Base-by-base conservation (phyloP, 2,329 filamentous ascomycete species). In the Aspergillus ochraceus region DNA sequence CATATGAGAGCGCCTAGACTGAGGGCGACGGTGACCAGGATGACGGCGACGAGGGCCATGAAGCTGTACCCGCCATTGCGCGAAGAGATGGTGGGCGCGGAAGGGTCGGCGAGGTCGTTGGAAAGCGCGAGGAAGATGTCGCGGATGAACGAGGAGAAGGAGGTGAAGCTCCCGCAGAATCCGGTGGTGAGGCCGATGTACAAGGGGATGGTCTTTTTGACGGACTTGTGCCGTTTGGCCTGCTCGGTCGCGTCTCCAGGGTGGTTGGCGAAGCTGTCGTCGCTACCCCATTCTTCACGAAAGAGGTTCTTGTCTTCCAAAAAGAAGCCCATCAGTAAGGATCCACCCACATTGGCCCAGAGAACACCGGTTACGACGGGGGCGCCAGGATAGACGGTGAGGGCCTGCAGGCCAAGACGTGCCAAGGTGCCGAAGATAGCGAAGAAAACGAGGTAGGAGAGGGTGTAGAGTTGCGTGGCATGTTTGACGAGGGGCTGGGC, bases 111-210 rank as follows among this genome's bases (percentile, higher is more conserved):
- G 11, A 96, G 77, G 64, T 89, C 84, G 71, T 97, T 95, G 4
- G 90, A 88, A 19, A 96, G 77, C 0, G 91, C 89, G 22, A 96
- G 83, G 71, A 96, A 96, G 14, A 83, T 77, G 68, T 96, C 93
- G 6, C 90, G 84, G 51, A 93, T 88, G 71, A 96, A 96, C 20
- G 88, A 87, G 0, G 92, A 96, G 76, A 97, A 97, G 10, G 90
- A 93, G 0, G 93, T 97, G 70, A 95, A 91, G 65, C 90, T 93
- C 62, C 94, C 91, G 69, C 92, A 96, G 74, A 95, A 95, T 11
- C 90, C 94, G 0, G 90, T 96, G 0, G 91, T 86, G 6, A 97
- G 84, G 54, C 90, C 93, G 60, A 96, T 89, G 71, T 96, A 97
- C 0, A 97, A 81, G 0, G 94, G 93, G 29, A 96, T 90, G 0